A percentile compares a stretch with the other conserved stretches of the same genome.
Conservation (phyloP, 176 grass and related monocot species). For the Triticum urartu region DNA sequence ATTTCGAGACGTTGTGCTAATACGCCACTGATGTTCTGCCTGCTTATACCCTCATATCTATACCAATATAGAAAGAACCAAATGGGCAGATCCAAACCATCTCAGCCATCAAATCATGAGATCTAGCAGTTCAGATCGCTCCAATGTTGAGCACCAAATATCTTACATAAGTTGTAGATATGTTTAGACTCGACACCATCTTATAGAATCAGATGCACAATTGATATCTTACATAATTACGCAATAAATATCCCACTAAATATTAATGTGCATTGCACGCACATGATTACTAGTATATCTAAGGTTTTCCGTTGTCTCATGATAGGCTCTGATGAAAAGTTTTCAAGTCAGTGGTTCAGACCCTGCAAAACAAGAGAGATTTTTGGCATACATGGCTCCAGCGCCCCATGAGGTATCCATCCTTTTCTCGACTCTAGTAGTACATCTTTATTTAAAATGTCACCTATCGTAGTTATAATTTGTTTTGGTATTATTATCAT, state of each 20-base stretch:
- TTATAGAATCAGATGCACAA: neutral
- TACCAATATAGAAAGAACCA: neutral
- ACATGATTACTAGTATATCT: neutral
- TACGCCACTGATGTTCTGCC: constrained; percentile 6
- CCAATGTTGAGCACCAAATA: neutral
- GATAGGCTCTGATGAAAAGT: constrained; percentile 95
- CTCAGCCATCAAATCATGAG: neutral
- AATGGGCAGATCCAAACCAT: too few relatives aligned
- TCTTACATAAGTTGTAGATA: neutral
- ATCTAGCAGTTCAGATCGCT: neutral
- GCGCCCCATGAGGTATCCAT: constrained; percentile 63
- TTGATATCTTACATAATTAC: neutral
- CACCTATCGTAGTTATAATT: neutral
- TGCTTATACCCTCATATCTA: constrained; percentile 8
- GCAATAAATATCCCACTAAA: too few relatives aligned
- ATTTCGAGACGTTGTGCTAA: neutral
- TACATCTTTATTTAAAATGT: constrained; percentile 1
- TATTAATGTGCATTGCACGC: neutral
- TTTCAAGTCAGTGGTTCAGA: constrained; percentile 81
- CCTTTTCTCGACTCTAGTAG: constrained; percentile 7
- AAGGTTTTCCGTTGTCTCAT: constrained; percentile 25
- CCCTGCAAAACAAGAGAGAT: constrained; percentile 75
- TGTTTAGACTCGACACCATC: neutral
- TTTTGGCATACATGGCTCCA: constrained; percentile 96
- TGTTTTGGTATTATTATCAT: neutral